A percentile compares a stretch with the other conserved stretches of the same genome.
These are phyloP conservation scores for Massospora cicadina DNA, from an alignment of 371 early-diverging fungal genomes.

Conservation along the genomic window DNA sequence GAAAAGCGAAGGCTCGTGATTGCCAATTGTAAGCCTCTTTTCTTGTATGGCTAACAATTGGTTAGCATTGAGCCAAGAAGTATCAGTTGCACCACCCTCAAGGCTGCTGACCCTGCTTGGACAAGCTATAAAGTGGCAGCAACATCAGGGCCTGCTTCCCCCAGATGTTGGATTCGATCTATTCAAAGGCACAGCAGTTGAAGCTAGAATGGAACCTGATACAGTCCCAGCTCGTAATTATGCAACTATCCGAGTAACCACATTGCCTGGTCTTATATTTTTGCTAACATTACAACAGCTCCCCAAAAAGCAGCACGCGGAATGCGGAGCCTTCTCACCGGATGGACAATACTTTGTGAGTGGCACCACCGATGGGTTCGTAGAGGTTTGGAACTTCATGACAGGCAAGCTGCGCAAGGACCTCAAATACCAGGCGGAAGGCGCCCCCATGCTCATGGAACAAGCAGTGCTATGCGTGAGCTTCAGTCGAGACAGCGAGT, in stretches of 20 bases:
- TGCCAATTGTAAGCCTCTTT: conserved; percentile 30
- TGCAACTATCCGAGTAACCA: conserved; percentile 49
- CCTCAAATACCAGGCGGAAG: conserved; percentile 74
- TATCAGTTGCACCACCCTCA: conserved; percentile 56
- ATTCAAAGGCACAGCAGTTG: conserved; percentile 42
- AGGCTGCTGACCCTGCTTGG: conserved; percentile 62
- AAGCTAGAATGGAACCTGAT: conserved; percentile 48
- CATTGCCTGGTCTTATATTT: conserved; percentile 1
- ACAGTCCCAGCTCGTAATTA: conserved; percentile 39
- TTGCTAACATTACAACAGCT: conserved; percentile 27
- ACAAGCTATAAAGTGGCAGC: conserved; percentile 73
- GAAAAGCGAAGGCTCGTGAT: conserved; percentile 51
- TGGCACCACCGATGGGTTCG: conserved; percentile 81
- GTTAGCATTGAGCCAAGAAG: conserved; percentile 37
- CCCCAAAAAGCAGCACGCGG: conserved; percentile 71
- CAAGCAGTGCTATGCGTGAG: conserved; percentile 51
- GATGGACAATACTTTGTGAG: conserved; percentile 70
- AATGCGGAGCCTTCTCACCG: conserved; percentile 53
- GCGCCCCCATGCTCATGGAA: conserved; percentile 83
- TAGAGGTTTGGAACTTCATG: conserved; percentile 81
- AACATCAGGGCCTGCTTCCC: conserved; percentile 51
- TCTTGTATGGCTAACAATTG: conserved; percentile 1
- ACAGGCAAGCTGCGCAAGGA: conserved; percentile 80
- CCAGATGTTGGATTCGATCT: conserved; percentile 50
- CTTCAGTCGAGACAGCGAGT: conserved; percentile 54